Evolutionary conservation across 805 yeast genomes (phyloP), one percentile per base, ranked within the genome.

Genomic region (Candida loeiensis): DNA sequence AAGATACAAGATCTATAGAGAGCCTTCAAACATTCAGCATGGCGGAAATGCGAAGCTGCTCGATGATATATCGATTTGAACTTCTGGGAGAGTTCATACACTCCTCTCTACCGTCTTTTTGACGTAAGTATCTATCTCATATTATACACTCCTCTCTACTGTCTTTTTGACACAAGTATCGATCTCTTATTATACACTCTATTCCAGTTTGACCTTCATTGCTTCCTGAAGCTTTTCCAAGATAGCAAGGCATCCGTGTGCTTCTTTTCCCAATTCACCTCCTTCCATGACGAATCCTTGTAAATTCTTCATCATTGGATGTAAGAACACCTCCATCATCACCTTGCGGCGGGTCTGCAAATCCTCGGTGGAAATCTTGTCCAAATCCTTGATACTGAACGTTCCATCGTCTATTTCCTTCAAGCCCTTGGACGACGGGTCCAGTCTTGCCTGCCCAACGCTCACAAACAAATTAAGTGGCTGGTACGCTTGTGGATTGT

Each of bases 201-300:
- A 24, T 27, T 20, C 17, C 28, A 19, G 30, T 19, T 36, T 27
- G 19, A 27, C 31, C 17, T 19, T 14, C 30, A 37, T 25, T 16
- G 34, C 35, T 19, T 13, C 16, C 11, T 41, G 28, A 26, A 47
- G 37, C 25, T 34, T 34, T 20, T 45, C 45, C 41, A 46, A 19
- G 12, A 49, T 15, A 17, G 26, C 49, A 28, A 58, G 25, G 47
- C 66, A 56, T 11, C 51, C 48, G 34, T 58, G 56, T 16, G 71
- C 69, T 43, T 66, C 73, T 45, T 79, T 73, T 2, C 89, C 89
- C 14, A 74, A 63, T 35, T 80, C 86, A 1, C 90, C 90, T 9
- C 88, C 95, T 47, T 85, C 93, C 50, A 77, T 78, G 7, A 78
- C 58, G 22, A 77, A 51, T 28, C 65, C 65, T 1, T 61, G 64